Percentiles rank a stretch among this genome's conserved stretches.
phyloP scores from a whole-genome alignment of 2,329 filamentous ascomycete genomes.

The Elsinoe arachidis region DNA sequence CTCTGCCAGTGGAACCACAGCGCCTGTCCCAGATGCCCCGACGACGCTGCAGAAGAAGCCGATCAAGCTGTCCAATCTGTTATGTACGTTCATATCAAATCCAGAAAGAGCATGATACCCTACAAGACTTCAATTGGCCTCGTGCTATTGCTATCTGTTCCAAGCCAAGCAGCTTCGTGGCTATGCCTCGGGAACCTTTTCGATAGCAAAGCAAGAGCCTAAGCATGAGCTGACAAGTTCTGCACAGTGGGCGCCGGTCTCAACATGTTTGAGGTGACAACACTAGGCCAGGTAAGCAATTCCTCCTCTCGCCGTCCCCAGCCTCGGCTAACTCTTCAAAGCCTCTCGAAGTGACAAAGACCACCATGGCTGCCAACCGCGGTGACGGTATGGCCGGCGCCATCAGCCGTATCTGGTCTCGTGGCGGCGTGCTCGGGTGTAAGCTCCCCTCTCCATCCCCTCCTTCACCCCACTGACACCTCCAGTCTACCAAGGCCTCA shows the following conservation, averaged over 20 bases:
- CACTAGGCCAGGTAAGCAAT: constrained; percentile 54
- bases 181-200: too few relatives aligned
- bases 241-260: constrained; percentile 68
- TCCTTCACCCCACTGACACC: constrained; percentile 6
- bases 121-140: too few relatives aligned
- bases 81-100: constrained; percentile 45
- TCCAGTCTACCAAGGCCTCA: constrained; percentile 96
- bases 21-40: constrained; percentile 43
- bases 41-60: constrained; percentile 91
- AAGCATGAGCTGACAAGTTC: constrained; percentile 12
- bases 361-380: constrained; percentile 97
- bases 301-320: background rate
- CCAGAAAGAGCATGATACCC: background rate
- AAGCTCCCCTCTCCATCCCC: constrained; percentile 37
- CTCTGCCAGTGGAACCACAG: constrained; percentile 28
- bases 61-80: constrained; percentile 98
- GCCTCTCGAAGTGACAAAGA: constrained; percentile 98
- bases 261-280: constrained; percentile 86
- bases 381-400: constrained; percentile 75
- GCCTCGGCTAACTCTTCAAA: background rate
- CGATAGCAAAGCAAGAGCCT: too few relatives aligned
- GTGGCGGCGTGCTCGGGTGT: constrained; percentile 93
- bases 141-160: too few relatives aligned
- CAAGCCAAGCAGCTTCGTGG: too few relatives aligned
- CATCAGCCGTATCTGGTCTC: constrained; percentile 80